Base-by-base conservation (phyloP, 1,284 basidiomycete species). In the Afroboletus lepidellus region DNA sequence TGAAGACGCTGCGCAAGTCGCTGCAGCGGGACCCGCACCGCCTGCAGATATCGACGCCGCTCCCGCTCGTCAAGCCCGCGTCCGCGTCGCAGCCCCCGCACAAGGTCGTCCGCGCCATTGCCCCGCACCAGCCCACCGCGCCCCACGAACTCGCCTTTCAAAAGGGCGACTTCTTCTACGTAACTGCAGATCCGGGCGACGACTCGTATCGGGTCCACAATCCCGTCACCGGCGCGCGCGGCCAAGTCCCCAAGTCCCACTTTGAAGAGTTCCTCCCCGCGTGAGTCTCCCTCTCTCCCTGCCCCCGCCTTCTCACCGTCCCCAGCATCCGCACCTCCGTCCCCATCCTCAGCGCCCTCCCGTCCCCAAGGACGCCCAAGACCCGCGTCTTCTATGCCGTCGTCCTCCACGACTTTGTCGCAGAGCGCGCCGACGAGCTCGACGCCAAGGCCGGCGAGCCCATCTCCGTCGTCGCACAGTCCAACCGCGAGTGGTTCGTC, bases 91-190 rank as follows among this genome's bases (percentile, higher is more conserved):
- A 85, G 5, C 94, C 94, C 2, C 94, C 97, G 1, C 91, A 96
- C 73, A 96, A 94, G 70, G 95, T 98, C 66, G 97, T 99, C 64
- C 87, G 92, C 53, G 95, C 97, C 6, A 77, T 90, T 57, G 71
- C 79, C 24, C 70, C 80, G 20, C 87, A 94, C 73, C 74, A 80
- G 39, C 84, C 92, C 2, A 78, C 80, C 51, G 83, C 86, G 0
- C 91, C 94, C 0, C 87, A 92, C 65, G 90, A 98, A 66, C 83
- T 99, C 50, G 85, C 90, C 39, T 99, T 98, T 69, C 78, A 84
- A 60, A 90, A 91, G 72, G 97, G 97, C 57, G 97, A 99, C 75
- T 98, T 98, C 74, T 98, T 98, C 77, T 92, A 98, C 73, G 95
- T 99, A 53, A 78, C 92, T 32, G 83, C 84, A 57, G 92, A 96